These are phyloP conservation scores for Helicostylum pulchrum DNA, from an alignment of 192 early-diverging fungal species.

Conservation along the genomic window DNA sequence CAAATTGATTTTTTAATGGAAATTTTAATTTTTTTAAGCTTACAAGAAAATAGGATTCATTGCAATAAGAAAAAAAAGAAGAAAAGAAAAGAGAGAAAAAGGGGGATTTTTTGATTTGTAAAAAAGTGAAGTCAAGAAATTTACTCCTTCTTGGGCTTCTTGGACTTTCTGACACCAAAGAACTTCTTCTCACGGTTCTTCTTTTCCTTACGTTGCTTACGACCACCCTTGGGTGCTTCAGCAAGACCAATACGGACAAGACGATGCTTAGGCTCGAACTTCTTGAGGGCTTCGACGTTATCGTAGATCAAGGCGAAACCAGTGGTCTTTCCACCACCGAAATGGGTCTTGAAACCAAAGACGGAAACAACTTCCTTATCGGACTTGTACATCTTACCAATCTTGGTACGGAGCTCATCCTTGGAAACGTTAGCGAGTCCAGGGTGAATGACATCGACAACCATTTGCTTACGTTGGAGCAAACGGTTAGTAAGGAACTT, in stretches of 20 bases:
- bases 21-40: too few species aligned
- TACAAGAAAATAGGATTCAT: too few species aligned
- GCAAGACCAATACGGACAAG: conserved; percentile 63
- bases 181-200: conserved; percentile 99
- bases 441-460: conserved; percentile 95
- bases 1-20: too few species aligned
- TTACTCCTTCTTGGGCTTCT: conserved; percentile 22
- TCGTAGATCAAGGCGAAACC: conserved; percentile 98
- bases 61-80: too few species aligned
- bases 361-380: conserved; percentile 85
- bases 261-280: conserved; percentile 99
- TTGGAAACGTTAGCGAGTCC: conserved; percentile 90
- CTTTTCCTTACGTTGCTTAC: conserved; percentile 99
- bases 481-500: conserved; percentile 99
- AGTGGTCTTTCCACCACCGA: conserved; percentile 95
- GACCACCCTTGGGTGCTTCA: conserved; percentile 69
- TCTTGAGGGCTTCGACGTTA: conserved; percentile 89
- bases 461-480: conserved; percentile 95
- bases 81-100: too few species aligned
- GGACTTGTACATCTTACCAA: conserved; percentile 94
- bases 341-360: conserved; percentile 93
- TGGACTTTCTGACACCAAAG: conserved; percentile 93
- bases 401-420: conserved; percentile 89
- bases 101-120: too few species aligned
- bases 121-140: too few species aligned